Evolutionary conservation across 176 grass and related monocot species (phyloP).

Genomic region (Elaeis guineensis): DNA sequence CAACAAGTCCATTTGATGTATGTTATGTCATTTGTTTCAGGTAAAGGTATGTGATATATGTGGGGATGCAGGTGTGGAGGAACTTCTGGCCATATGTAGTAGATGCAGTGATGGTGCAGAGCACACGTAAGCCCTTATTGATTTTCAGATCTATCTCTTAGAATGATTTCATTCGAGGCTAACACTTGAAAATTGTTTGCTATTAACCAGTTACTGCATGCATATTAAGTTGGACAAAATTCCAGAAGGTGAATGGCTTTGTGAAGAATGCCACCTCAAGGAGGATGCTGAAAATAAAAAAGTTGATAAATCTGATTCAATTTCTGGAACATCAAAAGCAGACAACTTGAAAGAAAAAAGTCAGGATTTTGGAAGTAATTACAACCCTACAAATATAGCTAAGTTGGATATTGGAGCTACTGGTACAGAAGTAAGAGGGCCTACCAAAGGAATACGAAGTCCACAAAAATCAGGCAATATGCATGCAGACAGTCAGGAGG

Average conservation of each 20-base stretch:
- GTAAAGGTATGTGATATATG: conserved; percentile 98
- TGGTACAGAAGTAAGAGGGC: conserved; percentile 19
- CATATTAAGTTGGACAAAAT: conserved; percentile 56
- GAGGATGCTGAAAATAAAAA: conserved; percentile 42
- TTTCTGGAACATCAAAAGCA: conserved; percentile 26
- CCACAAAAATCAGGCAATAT: conserved; percentile 43
- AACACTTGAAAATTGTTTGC: background rate
- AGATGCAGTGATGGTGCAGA: conserved; percentile 93
- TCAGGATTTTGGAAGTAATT: conserved; percentile 25
- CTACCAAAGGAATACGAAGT: conserved; percentile 32
- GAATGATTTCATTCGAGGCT: background rate
- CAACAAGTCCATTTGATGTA: too few relatives aligned
- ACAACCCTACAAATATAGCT: conserved; percentile 17
- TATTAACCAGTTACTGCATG: conserved; percentile 86
- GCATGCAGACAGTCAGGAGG: conserved; percentile 10
- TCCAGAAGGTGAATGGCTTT: conserved; percentile 81
- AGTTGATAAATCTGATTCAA: conserved; percentile 32
- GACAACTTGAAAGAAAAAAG: conserved; percentile 33
- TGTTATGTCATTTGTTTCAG: conserved; percentile 22
- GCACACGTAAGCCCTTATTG: conserved; percentile 58
- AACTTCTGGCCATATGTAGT: conserved; percentile 65
- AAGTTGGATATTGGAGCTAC: conserved; percentile 29
- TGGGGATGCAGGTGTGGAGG: conserved; percentile 87
- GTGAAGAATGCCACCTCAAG: conserved; percentile 79
- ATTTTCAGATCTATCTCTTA: background rate